Percentiles rank a stretch among this genome's conserved stretches.
Evolutionary conservation across 495 filamentous ascomycete species (phyloP).

Genomic region (Annulohypoxylon bovei): DNA sequence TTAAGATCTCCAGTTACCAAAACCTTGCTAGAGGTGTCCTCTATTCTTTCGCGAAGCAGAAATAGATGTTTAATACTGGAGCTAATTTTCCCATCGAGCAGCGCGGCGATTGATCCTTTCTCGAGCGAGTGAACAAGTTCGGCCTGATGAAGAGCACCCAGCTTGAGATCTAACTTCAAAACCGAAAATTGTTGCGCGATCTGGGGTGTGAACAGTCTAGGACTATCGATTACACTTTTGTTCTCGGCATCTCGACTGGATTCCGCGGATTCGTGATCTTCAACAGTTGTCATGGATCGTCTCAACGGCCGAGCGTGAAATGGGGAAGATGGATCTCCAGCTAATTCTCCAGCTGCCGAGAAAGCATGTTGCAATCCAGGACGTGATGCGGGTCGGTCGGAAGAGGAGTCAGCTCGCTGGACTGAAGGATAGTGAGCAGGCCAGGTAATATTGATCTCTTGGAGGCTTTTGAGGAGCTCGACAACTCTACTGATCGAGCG

Average conservation of each 20-base stretch:
- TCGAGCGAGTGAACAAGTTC: conserved; percentile 97
- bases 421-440: conserved; percentile 95
- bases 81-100: conserved; percentile 92
- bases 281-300: conserved; percentile 77
- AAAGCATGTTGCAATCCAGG: conserved; percentile 66
- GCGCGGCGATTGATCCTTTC: conserved; percentile 85
- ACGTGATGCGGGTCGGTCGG: conserved; percentile 51
- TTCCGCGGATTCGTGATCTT: conserved; percentile 69
- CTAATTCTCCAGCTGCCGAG: conserved; percentile 52
- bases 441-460: conserved; percentile 90
- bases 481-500: conserved; percentile 85
- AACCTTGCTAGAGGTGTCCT: conserved; percentile 97
- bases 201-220: conserved; percentile 86
- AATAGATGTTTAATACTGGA: conserved; percentile 91
- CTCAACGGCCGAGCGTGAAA: conserved; percentile 63
- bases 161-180: conserved; percentile 91
- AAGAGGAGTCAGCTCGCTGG: conserved; percentile 64
- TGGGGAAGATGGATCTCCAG: conserved; percentile 22
- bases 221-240: conserved; percentile 67
- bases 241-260: conserved; percentile 74
- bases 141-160: conserved; percentile 83
- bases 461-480: conserved; percentile 79
- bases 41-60: conserved; percentile 88
- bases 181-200: conserved; percentile 96
- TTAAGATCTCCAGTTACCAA: conserved; percentile 97